phyloP scores from a whole-genome alignment of 1,139 yeast genomes.

The Protomyces inundatus region DNA sequence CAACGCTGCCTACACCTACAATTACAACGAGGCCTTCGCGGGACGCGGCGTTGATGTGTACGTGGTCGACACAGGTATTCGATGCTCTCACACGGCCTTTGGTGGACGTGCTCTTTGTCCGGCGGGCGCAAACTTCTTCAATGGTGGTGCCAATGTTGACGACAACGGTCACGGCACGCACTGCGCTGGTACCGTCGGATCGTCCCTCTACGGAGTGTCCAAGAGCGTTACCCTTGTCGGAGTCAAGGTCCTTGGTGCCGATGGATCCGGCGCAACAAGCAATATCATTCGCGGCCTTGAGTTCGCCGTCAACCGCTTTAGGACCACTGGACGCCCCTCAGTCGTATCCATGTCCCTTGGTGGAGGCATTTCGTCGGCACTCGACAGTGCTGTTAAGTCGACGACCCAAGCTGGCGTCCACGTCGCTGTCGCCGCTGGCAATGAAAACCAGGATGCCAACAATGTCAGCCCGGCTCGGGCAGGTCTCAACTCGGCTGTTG shows the following conservation, averaged over 20 bases:
- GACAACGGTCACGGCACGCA: slow-evolving; percentile 85
- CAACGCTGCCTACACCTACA: slow-evolving; percentile 77
- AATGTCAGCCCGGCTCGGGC: slow-evolving; percentile 59
- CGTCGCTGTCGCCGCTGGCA: slow-evolving; percentile 64
- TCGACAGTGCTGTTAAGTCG: slow-evolving; percentile 54
- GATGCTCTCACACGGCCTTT: slow-evolving; percentile 71
- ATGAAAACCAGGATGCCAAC: slow-evolving; percentile 60
- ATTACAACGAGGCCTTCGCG: slow-evolving; percentile 68
- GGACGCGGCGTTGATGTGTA: slow-evolving; percentile 86
- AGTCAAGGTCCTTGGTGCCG: slow-evolving; percentile 49
- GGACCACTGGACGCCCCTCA: slow-evolving; percentile 43
- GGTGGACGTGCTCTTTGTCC: slow-evolving; percentile 84
- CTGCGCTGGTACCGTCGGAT: slow-evolving; percentile 58
- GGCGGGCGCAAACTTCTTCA: slow-evolving; percentile 79
- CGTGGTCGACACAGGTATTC: slow-evolving; percentile 88
- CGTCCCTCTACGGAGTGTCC: slow-evolving; percentile 57
- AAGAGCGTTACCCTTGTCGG: slow-evolving; percentile 58
- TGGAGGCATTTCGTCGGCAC: slow-evolving; percentile 52
- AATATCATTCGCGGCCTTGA: slow-evolving; percentile 48
- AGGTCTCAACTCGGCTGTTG: slow-evolving; percentile 53
- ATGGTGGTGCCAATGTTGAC: slow-evolving; percentile 73
- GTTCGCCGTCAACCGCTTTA: slow-evolving; percentile 40
- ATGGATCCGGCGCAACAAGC: slow-evolving; percentile 49
- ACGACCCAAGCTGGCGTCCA: slow-evolving; percentile 56
- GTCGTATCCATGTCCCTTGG: slow-evolving; percentile 53